Evolutionary conservation across 768 basidiomycete genomes (phyloP).

Genomic region (Clavulina sp.): DNA sequence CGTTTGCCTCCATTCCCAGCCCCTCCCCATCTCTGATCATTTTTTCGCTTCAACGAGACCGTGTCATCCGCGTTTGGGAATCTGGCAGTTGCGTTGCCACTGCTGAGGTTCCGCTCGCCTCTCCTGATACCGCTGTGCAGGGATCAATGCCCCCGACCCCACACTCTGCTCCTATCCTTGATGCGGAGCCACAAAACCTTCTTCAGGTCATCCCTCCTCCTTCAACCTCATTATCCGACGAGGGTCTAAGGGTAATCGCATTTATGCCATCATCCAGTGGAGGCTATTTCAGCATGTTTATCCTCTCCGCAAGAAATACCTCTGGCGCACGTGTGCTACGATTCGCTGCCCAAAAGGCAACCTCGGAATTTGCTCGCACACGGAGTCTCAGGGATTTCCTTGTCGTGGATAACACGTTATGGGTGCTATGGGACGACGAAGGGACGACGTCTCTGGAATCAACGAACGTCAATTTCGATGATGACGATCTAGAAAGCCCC

Average conservation of each 20-base stretch:
- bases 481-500: slow-evolving; percentile 13
- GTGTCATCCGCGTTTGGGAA: slow-evolving; percentile 73
- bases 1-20: slow-evolving; percentile 54
- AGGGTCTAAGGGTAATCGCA: slow-evolving; percentile 41
- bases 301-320: slow-evolving; percentile 14
- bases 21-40: slow-evolving; percentile 57
- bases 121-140: slow-evolving; percentile 10
- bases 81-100: slow-evolving; percentile 4
- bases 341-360: slow-evolving; percentile 36
- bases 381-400: slow-evolving; percentile 65
- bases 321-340: slow-evolving; percentile 15
- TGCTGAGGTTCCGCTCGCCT: slow-evolving; percentile 7
- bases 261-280: slow-evolving; percentile 63
- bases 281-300: slow-evolving; percentile 61
- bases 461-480: slow-evolving; percentile 28
- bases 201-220: slow-evolving; percentile 36
- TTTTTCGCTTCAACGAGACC: slow-evolving; percentile 79
- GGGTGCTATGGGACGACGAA: slow-evolving; percentile 66
- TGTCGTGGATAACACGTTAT: slow-evolving; percentile 36
- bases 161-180: slow-evolving; percentile 26
- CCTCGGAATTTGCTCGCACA: slow-evolving; percentile 40
- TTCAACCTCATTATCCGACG: slow-evolving; percentile 9
- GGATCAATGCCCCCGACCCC: not conserved
- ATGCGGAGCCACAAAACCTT: slow-evolving; percentile 42
- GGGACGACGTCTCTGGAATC: slow-evolving; percentile 55